A percentile compares a stretch with the other conserved stretches of the same genome.
Conservation (phyloP, 176 grass and related monocot species). For the Hordeum marinum region DNA sequence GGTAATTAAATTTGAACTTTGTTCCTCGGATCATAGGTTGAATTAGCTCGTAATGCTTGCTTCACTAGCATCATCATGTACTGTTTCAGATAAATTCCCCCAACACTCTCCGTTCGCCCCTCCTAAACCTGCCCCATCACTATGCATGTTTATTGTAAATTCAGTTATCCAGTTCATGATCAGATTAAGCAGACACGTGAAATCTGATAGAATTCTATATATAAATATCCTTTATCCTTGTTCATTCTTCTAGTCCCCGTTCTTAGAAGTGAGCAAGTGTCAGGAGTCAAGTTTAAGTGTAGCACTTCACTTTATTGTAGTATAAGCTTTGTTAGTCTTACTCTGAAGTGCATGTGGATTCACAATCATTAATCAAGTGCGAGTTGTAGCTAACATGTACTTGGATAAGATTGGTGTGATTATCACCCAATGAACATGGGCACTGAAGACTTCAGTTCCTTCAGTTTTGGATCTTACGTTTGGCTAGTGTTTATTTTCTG, state of each 20-base stretch:
- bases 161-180: not conserved
- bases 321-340: not conserved
- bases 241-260: not conserved
- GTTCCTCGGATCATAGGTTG: not conserved
- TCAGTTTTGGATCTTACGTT: not conserved
- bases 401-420: not conserved
- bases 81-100: not conserved
- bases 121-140: not conserved
- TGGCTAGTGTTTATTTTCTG: not conserved
- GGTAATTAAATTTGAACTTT: conserved; percentile 5
- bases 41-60: not conserved
- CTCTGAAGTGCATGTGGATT: not conserved
- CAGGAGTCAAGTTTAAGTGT: not conserved
- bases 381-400: not conserved
- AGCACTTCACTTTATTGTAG: not conserved
- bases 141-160: not conserved
- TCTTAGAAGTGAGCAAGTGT: not conserved
- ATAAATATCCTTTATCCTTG: not conserved
- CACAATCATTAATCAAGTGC: not conserved
- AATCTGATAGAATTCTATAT: not conserved
- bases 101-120: not conserved
- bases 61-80: not conserved
- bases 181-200: not conserved
- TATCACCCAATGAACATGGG: not conserved
- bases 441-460: not conserved